Base-by-base conservation (phyloP, 2,329 filamentous ascomycete species). In the Cladosporium sp. region DNA sequence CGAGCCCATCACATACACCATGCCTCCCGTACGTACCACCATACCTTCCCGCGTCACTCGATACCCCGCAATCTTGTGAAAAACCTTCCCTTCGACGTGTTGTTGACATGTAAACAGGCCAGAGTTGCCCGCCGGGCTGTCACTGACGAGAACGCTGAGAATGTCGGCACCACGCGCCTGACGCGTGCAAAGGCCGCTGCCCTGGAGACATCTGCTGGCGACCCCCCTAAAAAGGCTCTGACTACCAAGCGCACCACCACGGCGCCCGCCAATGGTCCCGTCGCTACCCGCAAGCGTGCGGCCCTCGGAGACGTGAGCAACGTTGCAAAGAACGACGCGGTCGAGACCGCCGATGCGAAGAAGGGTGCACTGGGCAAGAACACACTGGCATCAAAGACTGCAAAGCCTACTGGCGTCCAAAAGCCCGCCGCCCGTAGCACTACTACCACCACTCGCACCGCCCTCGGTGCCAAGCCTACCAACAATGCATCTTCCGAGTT, bases 241-340 rank as follows among this genome's bases (percentile, higher is more conserved):
- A 62, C 63, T 36, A 66, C 70, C 30, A 75, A 74, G 65, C 73
- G 73, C 61, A 67, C 71, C 4, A 65, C 66, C 3, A 71, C 62
- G 22, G 54, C 66, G 25, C 62, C 76, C 42, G 67, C 71, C 54
- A 71, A 66, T 55, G 71, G 76, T 62, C 69, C 76, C 41, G 76
- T 59, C 15, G 60, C 50, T 58, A 46, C 61, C 59, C 53, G 67
- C 76, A 93, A 87, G 74, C 88, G 93, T 65, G 81, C 86, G 61
- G 91, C 88, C 42, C 79, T 98, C 32, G 90, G 88, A 52, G 93
- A 98, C 74, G 86, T 96, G 60, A 97, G 90, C 80, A 98, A 98
- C 73, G 86, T 95, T 56, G 83, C 83, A 62, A 97, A 96, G 70
- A 78, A 79, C 41, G 86, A 88, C 48, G 76, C 71, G 5, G 74